phyloP scores from a whole-genome alignment of 192 early-diverging fungal species.

The Coemansia sp. region DNA sequence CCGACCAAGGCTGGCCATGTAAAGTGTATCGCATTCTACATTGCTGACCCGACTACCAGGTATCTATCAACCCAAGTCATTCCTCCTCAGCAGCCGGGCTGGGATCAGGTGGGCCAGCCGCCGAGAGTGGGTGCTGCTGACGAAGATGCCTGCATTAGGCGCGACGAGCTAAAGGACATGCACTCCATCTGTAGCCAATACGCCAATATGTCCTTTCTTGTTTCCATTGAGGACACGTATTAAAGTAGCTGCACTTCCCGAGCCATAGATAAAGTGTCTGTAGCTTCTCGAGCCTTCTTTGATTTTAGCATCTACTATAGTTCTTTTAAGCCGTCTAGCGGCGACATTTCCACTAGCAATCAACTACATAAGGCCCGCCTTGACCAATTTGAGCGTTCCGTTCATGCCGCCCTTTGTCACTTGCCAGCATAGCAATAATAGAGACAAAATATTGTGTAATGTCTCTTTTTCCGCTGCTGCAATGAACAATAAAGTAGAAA shows the following conservation, averaged over 20 bases:
- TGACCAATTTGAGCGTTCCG: neutral
- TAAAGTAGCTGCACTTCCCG: neutral
- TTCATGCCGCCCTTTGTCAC: neutral
- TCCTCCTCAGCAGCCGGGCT: slow-evolving; percentile 64
- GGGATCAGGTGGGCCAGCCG: slow-evolving; percentile 7
- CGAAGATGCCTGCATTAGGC: neutral
- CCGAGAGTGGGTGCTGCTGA: neutral
- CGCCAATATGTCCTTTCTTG: neutral
- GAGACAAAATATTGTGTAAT: neutral
- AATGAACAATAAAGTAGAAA: neutral
- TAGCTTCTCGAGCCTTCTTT: too few relatives aligned
- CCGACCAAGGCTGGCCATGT: slow-evolving; percentile 59
- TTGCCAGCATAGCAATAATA: neutral
- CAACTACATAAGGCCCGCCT: neutral
- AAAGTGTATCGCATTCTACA: slow-evolving; percentile 68
- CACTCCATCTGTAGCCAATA: neutral
- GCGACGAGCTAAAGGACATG: neutral
- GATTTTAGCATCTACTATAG: too few relatives aligned
- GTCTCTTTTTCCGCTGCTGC: neutral
- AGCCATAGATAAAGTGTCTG: neutral
- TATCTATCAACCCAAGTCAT: slow-evolving; percentile 59
- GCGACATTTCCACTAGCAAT: neutral
- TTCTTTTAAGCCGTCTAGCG: neutral
- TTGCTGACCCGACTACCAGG: slow-evolving; percentile 59
- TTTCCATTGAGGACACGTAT: neutral